Evolutionary conservation across 2,329 filamentous ascomycete genomes (phyloP).

Genomic region (Rutstroemia sp.): DNA sequence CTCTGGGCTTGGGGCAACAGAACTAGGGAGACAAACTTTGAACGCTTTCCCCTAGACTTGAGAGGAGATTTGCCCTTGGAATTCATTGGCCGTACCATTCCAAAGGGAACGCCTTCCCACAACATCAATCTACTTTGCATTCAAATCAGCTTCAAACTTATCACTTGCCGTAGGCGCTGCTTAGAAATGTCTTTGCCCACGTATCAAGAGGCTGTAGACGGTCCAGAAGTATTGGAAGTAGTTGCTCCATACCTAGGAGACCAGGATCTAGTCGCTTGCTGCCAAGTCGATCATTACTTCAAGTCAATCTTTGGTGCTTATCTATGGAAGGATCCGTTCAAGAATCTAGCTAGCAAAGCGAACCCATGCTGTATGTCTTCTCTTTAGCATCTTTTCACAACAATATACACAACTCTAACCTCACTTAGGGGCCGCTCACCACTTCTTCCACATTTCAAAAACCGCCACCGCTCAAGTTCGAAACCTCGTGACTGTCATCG

Average conservation of each 20-base stretch:
- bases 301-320: constrained; percentile 9
- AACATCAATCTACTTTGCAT: neutral
- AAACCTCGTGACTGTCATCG: neutral
- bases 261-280: constrained; percentile 7
- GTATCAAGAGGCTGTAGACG: constrained; percentile 15
- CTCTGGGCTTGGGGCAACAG: too few species aligned
- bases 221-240: constrained; percentile 1
- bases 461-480: constrained; percentile 22
- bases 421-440: neutral
- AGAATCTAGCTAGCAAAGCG: constrained; percentile 2
- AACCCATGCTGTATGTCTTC: constrained; percentile 13
- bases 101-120: too few species aligned
- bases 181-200: constrained; percentile 19
- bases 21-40: too few species aligned
- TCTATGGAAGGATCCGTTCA: constrained; percentile 21
- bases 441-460: neutral
- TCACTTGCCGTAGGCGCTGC: neutral
- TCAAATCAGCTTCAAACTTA: neutral
- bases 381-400: neutral
- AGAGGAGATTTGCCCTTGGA: too few species aligned
- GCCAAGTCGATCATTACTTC: constrained; percentile 15
- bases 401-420: neutral
- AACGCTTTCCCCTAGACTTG: too few species aligned
- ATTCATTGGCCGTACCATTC: too few species aligned
- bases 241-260: constrained; percentile 16